Base-by-base conservation (phyloP, 768 basidiomycete genomes). In the Boletus sensibilis region DNA sequence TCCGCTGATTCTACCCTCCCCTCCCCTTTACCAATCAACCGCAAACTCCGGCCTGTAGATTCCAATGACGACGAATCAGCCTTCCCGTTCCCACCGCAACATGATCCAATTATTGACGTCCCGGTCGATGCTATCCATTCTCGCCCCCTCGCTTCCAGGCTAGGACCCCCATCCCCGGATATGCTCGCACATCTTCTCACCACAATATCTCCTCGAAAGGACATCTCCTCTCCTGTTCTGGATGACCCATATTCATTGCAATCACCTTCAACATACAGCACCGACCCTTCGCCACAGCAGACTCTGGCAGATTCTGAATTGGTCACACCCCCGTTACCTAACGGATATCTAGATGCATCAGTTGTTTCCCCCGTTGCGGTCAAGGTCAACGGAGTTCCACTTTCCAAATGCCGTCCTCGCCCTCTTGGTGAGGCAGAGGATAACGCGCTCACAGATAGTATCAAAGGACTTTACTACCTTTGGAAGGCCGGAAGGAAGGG, bases 1-100 rank as follows among this genome's bases (percentile, higher is more conserved):
- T 82, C 87, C 29, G 86, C 81, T 16, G 88, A 90, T 66, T 90
- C 88, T 16, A 87, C 86, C 20, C 64, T 83, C 16, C 86, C 87
- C 2, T 72, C 88, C 63, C 64, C 81, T n/a, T 55, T 72, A 31
- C 73, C 72, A 42, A 60, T 54, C 23, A 63, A 60, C 46, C 71
- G 70, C 52, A 72, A 64, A 47, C 62, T 69, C 14, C 68, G 58
- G 35, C 57, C 61, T 21, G 54, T 23, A 0, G 35, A 56, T 46
- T 42, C 50, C 20, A 34, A 47, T 4, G 57, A 47, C 43, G 50
- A 50, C 27, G 56, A 50, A 53, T 45, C 45, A 18, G 21, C 39
- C 21, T 29, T 41, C 11, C 11, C 50, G 23, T 55, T 54, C 40
- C 58, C 48, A 42, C 29, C 34, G 7, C 66, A 58, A 38, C 39